These are phyloP conservation scores for Aspergillus funiculosus DNA, from an alignment of 495 filamentous ascomycete genomes.

Conservation along the genomic window DNA sequence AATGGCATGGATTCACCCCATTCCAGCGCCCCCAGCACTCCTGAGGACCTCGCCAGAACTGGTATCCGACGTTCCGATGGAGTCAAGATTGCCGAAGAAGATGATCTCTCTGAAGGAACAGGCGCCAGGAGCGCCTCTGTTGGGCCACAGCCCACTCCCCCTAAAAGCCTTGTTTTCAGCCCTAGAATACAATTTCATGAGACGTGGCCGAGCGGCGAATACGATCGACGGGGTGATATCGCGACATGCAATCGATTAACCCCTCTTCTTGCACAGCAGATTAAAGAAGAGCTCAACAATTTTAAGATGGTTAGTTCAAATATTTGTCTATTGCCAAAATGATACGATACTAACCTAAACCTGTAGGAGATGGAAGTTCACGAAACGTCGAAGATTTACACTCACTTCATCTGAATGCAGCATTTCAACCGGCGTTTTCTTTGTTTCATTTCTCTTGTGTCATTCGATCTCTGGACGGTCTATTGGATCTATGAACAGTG, in stretches of 20 bases:
- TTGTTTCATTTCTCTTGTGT: conserved; percentile 15
- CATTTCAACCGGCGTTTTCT: conserved; percentile 27
- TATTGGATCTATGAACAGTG: conserved; percentile 23
- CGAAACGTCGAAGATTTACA: conserved; percentile 96
- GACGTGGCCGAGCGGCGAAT: conserved; percentile 91
- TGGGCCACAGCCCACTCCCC: conserved; percentile 60
- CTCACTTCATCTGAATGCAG: conserved; percentile 84
- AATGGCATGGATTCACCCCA: conserved; percentile 67
- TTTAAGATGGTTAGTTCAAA: conserved; percentile 90
- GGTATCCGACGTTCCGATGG: conserved; percentile 58
- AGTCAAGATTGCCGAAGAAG: conserved; percentile 70
- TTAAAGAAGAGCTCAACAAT: conserved; percentile 98
- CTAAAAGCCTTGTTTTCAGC: conserved; percentile 82
- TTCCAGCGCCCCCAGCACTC: conserved; percentile 79
- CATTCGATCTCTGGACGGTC: conserved; percentile 20
- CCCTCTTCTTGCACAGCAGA: conserved; percentile 95
- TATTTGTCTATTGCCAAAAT: conserved; percentile 26
- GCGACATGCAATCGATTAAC: conserved; percentile 97
- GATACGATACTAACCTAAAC: conserved; percentile 1
- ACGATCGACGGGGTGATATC: conserved; percentile 92
- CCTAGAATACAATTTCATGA: conserved; percentile 93
- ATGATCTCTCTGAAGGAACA: conserved; percentile 67
- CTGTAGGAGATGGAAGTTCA: conserved; percentile 98
- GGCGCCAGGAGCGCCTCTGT: conserved; percentile 69
- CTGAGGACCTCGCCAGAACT: conserved; percentile 58